Evolutionary conservation across 1,284 basidiomycete species (phyloP), one percentile per base, ranked within the genome.

Genomic region (Leccinum proliferum): DNA sequence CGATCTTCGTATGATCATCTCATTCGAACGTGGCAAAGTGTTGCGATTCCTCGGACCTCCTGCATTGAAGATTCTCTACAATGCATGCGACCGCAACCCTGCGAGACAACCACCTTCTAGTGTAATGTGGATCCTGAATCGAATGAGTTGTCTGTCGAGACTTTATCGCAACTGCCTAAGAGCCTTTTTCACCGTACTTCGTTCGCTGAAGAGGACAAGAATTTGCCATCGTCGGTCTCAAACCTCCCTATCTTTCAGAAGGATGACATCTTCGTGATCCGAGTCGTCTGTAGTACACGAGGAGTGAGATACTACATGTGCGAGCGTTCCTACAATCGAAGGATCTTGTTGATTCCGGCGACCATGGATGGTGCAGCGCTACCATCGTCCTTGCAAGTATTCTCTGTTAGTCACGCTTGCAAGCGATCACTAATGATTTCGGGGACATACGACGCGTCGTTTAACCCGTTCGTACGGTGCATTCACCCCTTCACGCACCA

Each of bases 211-310:
- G 37, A 92, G 74, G 57, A 89, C 89, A 65, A 91, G 79, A 48
- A 90, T 80, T 70, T 92, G 89, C 87, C 87, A 90, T 53, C 85
- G 76, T 64, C 84, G 83, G 72, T 91, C 88, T 60, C 81, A 77
- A 21, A 84, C 82, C 65, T 90, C 87, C 34, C 85, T 77, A 65
- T 88, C 84, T 69, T 86, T 86, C 55, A 88, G 75, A 9, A 85
- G 69, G 2, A 79, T 73, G 14, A 85, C 75, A 59, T 88, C 81
- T 60, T 78, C 81, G 25, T 25, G 25, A 25, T 25, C 25, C 25
- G 25, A 25, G 25, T 25, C 25, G 25, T 25, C 25, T 25, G 25
- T 25, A 25, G 25, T 25, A 25, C 3, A 2, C 25, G 25, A 25
- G 25, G 25, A 25, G 25, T 25, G 25, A 25, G 25, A 25, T 25